A percentile compares a stretch with the other conserved stretches of the same genome.
Conservation (phyloP, 202 grass and related monocot species). For the Panicum hallii region DNA sequence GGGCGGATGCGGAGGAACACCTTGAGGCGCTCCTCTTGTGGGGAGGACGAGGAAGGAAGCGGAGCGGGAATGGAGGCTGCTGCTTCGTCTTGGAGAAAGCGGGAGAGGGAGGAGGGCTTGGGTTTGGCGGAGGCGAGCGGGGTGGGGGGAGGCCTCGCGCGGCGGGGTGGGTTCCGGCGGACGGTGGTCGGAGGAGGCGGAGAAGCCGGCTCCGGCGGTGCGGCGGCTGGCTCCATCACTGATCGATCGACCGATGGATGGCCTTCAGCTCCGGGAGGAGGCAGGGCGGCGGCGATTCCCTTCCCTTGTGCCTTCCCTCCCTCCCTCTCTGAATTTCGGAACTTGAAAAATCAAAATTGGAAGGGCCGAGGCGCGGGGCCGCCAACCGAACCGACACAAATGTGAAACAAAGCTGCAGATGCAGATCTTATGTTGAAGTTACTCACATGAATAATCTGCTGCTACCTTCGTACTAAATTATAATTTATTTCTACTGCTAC, state of each 20-base stretch:
- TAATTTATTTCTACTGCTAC: no score
- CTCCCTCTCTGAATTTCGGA: no score
- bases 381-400: no score
- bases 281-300: background rate
- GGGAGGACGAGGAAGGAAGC: background rate
- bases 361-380: no score
- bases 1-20: slow-evolving; percentile 91
- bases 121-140: slow-evolving; percentile 30
- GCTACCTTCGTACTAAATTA: no score
- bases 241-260: background rate
- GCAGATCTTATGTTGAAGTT: no score
- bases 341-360: background rate
- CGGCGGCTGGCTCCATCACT: slow-evolving; percentile 37
- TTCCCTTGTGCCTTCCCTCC: background rate
- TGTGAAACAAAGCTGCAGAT: no score
- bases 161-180: slow-evolving; percentile 68
- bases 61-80: slow-evolving; percentile 11
- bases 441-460: no score
- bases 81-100: slow-evolving; percentile 41
- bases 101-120: slow-evolving; percentile 35
- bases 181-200: slow-evolving; percentile 62
- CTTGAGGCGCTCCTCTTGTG: slow-evolving; percentile 51
- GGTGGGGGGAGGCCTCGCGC: slow-evolving; percentile 53
- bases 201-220: slow-evolving; percentile 10
- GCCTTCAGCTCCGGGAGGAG: no score